Base-by-base conservation (phyloP, 768 basidiomycete species). In the Xerocomus potaroensis region DNA sequence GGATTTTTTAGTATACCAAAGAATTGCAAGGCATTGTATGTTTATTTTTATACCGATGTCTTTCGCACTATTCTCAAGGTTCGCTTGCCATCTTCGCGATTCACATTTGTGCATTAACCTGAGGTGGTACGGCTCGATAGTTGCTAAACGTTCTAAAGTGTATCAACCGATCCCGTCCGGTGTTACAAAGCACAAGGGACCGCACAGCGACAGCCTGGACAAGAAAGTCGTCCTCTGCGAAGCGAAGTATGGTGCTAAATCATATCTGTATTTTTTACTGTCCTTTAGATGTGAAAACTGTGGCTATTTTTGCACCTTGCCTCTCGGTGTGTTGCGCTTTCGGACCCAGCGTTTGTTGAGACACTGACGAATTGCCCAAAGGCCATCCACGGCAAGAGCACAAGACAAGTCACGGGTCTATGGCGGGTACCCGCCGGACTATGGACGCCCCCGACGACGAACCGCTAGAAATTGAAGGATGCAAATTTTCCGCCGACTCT, bases 1-100 rank as follows among this genome's bases (percentile, higher is more conserved):
- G n/a, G n/a, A n/a, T 74, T 0, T 84, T 82, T 53, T 74, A 78
- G 55, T 84, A 79, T 41, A 84, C 83, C 0, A n/a, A n/a, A n/a
- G n/a, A n/a, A n/a, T n/a, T n/a, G n/a, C n/a, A n/a, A n/a, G n/a
- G n/a, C n/a, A n/a, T n/a, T n/a, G n/a, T n/a, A n/a, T n/a, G n/a
- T n/a, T n/a, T n/a, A n/a, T n/a, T n/a, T n/a, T n/a, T n/a, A n/a
- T n/a, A n/a, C n/a, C n/a, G n/a, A n/a, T n/a, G 0, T n/a, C n/a
- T n/a, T n/a, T n/a, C n/a, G n/a, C n/a, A n/a, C n/a, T n/a, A n/a
- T n/a, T n/a, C n/a, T n/a, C n/a, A n/a, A n/a, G n/a, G n/a, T n/a
- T 44, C 16, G 62, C 49, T 26, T 5, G 0, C 14, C 8, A 9
- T 27, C 16, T 1, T 30, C 16, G 22, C 18, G 8, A 9, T 37